Evolutionary conservation across 208 protist genomes (phyloP).

Genomic region (Vickermania ingenoplastis): DNA sequence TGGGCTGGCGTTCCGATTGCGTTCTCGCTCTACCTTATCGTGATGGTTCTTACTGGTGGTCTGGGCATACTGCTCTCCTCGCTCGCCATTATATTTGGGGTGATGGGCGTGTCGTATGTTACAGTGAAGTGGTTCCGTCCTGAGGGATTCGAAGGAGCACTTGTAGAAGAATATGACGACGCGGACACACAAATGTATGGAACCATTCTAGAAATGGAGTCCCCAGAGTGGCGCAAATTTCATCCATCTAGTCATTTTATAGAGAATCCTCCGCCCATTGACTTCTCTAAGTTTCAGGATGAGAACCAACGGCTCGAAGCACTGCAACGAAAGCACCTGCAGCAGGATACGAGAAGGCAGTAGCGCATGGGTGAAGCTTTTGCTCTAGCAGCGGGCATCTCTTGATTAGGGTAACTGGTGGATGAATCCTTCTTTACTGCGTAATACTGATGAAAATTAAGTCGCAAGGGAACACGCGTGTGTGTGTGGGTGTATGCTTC

Average conservation of each 20-base stretch:
- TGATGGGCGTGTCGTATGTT: conserved; percentile 47
- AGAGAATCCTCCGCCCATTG: conserved; percentile 35
- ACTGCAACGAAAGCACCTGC: background rate
- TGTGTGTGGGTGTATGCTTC: too few species aligned
- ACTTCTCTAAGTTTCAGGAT: conserved; percentile 5
- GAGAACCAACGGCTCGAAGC: background rate
- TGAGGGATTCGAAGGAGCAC: conserved; percentile 66
- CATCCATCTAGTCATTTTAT: conserved; percentile 53
- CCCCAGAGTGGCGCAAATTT: conserved; percentile 49
- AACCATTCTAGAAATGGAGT: conserved; percentile 67
- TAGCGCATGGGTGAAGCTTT: too few species aligned
- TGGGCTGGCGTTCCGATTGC: conserved; percentile 60
- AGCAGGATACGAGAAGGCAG: background rate
- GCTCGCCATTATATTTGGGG: conserved; percentile 45
- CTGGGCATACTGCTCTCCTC: conserved; percentile 39
- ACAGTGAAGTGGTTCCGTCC: conserved; percentile 48
- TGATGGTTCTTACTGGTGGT: conserved; percentile 49
- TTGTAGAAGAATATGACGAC: conserved; percentile 83
- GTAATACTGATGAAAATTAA: too few species aligned
- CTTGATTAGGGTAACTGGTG: too few species aligned
- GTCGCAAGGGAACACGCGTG: too few species aligned
- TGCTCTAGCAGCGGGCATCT: too few species aligned
- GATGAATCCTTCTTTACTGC: too few species aligned
- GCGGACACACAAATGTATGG: conserved; percentile 74
- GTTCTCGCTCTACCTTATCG: conserved; percentile 62